These are phyloP conservation scores for Aspergillus asperescens DNA, from an alignment of 495 filamentous ascomycete genomes.

Conservation along the genomic window DNA sequence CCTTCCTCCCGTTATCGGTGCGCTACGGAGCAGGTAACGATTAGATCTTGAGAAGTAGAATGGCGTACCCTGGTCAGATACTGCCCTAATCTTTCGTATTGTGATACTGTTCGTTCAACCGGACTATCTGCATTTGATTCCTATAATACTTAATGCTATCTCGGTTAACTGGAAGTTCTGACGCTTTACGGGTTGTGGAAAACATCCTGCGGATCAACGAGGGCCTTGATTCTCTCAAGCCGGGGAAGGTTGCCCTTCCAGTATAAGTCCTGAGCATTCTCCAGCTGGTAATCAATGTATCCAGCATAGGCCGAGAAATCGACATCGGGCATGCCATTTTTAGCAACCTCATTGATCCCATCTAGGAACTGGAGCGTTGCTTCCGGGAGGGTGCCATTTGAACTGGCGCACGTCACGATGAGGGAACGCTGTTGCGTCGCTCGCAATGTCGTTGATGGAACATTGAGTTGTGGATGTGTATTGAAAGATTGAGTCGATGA, in stretches of 20 bases:
- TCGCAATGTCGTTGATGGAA: slow-evolving; percentile 35
- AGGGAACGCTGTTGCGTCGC: slow-evolving; percentile 39
- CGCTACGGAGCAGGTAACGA: too few relatives aligned
- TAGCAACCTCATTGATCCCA: slow-evolving; percentile 39
- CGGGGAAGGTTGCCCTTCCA: slow-evolving; percentile 49
- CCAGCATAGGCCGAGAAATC: slow-evolving; percentile 54
- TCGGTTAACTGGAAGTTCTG: too few relatives aligned
- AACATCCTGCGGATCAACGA: slow-evolving; percentile 52
- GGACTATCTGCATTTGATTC: too few relatives aligned
- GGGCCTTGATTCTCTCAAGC: slow-evolving; percentile 49
- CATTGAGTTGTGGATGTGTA: slow-evolving; percentile 44
- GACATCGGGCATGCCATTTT: slow-evolving; percentile 17
- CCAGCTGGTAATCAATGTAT: slow-evolving; percentile 61
- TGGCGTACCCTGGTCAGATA: too few relatives aligned
- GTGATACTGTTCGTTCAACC: too few relatives aligned
- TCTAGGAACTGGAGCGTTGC: slow-evolving; percentile 34
- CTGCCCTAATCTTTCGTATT: too few relatives aligned
- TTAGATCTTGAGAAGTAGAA: too few relatives aligned
- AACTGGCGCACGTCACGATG: slow-evolving; percentile 43
- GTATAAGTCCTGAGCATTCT: slow-evolving; percentile 45
- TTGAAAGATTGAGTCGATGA: slow-evolving; percentile 35
- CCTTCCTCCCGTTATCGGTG: too few relatives aligned
- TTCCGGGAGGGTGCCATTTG: slow-evolving; percentile 25
- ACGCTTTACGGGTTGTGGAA: slow-evolving; percentile 62
- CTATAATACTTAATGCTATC: too few relatives aligned